Evolutionary conservation across 2,329 filamentous ascomycete species (phyloP).

Genomic region (Thermoascus crustaceus): DNA sequence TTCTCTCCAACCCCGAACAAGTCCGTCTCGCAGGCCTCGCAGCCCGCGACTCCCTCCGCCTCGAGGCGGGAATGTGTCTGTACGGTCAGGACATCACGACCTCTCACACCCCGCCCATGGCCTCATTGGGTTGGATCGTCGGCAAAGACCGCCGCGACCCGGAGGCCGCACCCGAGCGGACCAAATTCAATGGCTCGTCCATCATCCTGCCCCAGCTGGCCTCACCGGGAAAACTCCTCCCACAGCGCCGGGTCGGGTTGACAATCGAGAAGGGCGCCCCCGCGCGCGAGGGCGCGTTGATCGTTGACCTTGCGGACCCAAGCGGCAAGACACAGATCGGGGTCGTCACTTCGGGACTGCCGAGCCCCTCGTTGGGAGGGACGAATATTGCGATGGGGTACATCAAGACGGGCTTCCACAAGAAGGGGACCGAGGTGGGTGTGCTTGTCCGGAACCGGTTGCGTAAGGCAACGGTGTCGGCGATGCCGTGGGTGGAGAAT

Average conservation of each 20-base stretch:
- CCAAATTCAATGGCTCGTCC: constrained; percentile 79
- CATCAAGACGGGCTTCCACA: constrained; percentile 71
- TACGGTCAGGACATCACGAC: constrained; percentile 98
- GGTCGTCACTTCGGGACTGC: constrained; percentile 78
- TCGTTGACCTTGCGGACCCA: constrained; percentile 52
- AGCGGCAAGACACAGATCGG: constrained; percentile 59
- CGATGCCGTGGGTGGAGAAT: constrained; percentile 80
- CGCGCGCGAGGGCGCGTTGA: constrained; percentile 78
- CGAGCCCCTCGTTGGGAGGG: constrained; percentile 68
- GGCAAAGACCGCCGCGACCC: constrained; percentile 62
- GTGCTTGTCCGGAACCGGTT: constrained; percentile 70
- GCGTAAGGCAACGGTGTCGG: constrained; percentile 65
- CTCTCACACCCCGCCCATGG: constrained; percentile 59
- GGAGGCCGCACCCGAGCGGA: constrained; percentile 31
- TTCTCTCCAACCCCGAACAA: constrained; percentile 58
- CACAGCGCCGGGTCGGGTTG: constrained; percentile 70
- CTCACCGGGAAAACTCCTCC: constrained; percentile 49
- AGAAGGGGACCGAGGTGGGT: constrained; percentile 71
- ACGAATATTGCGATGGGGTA: constrained; percentile 97
- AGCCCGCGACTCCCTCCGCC: constrained; percentile 79
- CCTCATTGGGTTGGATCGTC: constrained; percentile 69
- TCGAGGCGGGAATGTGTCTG: constrained; percentile 98
- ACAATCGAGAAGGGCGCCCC: constrained; percentile 72
- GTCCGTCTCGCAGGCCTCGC: constrained; percentile 81
- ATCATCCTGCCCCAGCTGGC: constrained; percentile 66